Percentiles rank a stretch among this genome's conserved stretches.
Conservation (phyloP, 2,329 filamentous ascomycete species). For the Xylariaceae sp. region DNA sequence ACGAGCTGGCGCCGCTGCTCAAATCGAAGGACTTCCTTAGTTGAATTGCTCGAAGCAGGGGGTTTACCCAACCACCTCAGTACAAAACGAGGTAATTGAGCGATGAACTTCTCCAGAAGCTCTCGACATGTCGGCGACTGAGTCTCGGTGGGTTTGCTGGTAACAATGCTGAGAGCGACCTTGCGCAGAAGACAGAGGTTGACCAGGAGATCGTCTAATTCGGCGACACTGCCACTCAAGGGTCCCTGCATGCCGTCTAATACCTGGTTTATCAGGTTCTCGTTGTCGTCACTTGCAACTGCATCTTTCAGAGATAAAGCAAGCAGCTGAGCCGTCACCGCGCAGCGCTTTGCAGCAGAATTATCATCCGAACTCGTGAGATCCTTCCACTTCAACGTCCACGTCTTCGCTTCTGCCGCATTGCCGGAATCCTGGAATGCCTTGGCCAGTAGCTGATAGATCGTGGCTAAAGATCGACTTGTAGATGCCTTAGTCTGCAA, state of each 20-base stretch:
- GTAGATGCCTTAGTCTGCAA: conserved; percentile 35
- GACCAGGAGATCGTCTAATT: conserved; percentile 56
- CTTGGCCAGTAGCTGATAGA: conserved; percentile 51
- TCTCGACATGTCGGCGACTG: conserved; percentile 18
- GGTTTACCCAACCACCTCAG: conserved; percentile 57
- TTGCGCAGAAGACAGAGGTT: conserved; percentile 53
- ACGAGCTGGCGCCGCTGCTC: conserved; percentile 54
- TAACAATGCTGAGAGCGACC: conserved; percentile 46
- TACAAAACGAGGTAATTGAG: conserved; percentile 55
- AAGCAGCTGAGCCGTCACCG: conserved; percentile 50
- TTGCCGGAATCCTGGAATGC: conserved; percentile 42
- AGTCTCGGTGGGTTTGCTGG: conserved; percentile 14
- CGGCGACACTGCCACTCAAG: conserved; percentile 52
- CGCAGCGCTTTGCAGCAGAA: conserved; percentile 46
- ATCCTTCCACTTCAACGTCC: conserved; percentile 45
- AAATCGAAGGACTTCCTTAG: conserved; percentile 56
- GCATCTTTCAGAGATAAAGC: conserved; percentile 48
- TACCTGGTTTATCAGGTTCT: conserved; percentile 43
- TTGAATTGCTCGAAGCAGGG: conserved; percentile 44
- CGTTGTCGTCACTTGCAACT: conserved; percentile 38
- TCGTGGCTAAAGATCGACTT: conserved; percentile 40
- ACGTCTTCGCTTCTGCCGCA: conserved; percentile 49
- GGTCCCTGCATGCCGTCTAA: conserved; percentile 52
- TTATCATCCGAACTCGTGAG: conserved; percentile 37
- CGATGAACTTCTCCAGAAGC: conserved; percentile 52